Conservation (phyloP, 1,139 yeast genomes). For the Petasospora fabianii region DNA sequence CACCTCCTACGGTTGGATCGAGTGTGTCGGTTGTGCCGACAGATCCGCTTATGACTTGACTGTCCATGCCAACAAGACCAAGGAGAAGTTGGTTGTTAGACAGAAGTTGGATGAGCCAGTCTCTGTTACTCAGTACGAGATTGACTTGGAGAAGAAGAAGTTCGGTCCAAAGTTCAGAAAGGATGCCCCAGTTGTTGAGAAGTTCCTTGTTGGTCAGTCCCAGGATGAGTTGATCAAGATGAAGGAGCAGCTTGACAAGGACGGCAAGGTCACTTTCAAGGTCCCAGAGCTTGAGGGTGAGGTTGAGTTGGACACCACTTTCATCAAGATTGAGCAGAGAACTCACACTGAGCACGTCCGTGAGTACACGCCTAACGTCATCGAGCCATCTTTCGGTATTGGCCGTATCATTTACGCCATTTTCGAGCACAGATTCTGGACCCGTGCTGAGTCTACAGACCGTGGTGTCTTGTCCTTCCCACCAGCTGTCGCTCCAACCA, state of each 20-base stretch:
- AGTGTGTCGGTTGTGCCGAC: conserved; percentile 99
- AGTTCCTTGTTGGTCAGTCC: conserved; percentile 69
- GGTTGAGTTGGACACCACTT: conserved; percentile 68
- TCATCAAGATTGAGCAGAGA: conserved; percentile 73
- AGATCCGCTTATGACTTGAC: conserved; percentile 97
- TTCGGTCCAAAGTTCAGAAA: conserved; percentile 97
- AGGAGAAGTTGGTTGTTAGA: conserved; percentile 92
- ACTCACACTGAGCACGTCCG: conserved; percentile 86
- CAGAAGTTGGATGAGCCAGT: conserved; percentile 82
- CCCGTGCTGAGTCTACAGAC: conserved; percentile 87
- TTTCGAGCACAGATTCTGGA: conserved; percentile 94
- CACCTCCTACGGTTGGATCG: conserved; percentile 98
- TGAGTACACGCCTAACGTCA: conserved; percentile 95
- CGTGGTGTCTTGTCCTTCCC: conserved; percentile 92
- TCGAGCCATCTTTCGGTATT: conserved; percentile 98
- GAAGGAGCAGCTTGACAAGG: conserved; percentile 57
- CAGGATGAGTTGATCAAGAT: conserved; percentile 84
- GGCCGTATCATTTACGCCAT: conserved; percentile 94
- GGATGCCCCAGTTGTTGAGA: conserved; percentile 90
- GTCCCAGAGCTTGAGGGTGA: conserved; percentile 54
- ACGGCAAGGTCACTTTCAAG: conserved; percentile 61
- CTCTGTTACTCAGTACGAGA: conserved; percentile 77
- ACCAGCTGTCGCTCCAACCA: conserved; percentile 96
- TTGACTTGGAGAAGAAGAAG: conserved; percentile 86
- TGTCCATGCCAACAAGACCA: conserved; percentile 93